Percentiles rank a stretch among this genome's conserved stretches.
Evolutionary conservation across 139 green algal species (phyloP).

Genomic region (Choricystis sp.): DNA sequence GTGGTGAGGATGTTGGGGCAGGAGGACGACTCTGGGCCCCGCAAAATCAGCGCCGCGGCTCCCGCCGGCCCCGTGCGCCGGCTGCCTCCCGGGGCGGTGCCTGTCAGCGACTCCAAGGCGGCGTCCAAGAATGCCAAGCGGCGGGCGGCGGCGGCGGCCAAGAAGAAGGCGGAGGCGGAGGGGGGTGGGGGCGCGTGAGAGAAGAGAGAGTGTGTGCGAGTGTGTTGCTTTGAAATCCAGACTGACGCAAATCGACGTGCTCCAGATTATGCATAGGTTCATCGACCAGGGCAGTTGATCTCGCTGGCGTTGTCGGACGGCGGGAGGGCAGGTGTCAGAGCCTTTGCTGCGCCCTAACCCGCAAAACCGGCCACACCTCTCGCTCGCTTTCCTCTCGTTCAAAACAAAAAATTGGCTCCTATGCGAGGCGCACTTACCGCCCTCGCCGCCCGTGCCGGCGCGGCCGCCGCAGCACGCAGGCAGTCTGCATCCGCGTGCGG

Average conservation of each 20-base stretch:
- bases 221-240: slow-evolving; percentile 1
- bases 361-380: too few relatives aligned
- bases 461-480: too few relatives aligned
- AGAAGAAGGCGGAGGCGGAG: slow-evolving; percentile 13
- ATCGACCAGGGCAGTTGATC: too few relatives aligned
- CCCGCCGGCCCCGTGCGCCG: not conserved
- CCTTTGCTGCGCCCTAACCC: too few relatives aligned
- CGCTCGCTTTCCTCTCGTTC: too few relatives aligned
- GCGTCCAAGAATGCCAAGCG: slow-evolving; percentile 54
- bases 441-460: too few relatives aligned
- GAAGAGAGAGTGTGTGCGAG: not conserved
- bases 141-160: slow-evolving; percentile 14
- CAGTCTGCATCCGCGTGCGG: too few relatives aligned
- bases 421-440: too few relatives aligned
- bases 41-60: slow-evolving; percentile 5
- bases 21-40: slow-evolving; percentile 15
- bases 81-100: slow-evolving; percentile 22
- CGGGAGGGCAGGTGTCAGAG: too few relatives aligned
- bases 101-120: slow-evolving; percentile 26
- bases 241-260: not conserved
- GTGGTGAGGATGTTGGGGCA: slow-evolving; percentile 4
- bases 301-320: too few relatives aligned
- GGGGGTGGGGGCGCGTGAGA: slow-evolving; percentile 4
- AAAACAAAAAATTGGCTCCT: too few relatives aligned
- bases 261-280: too few relatives aligned